Evolutionary conservation across 306 rosid genomes (phyloP).

Genomic region (Hippophae gyantsensis): DNA sequence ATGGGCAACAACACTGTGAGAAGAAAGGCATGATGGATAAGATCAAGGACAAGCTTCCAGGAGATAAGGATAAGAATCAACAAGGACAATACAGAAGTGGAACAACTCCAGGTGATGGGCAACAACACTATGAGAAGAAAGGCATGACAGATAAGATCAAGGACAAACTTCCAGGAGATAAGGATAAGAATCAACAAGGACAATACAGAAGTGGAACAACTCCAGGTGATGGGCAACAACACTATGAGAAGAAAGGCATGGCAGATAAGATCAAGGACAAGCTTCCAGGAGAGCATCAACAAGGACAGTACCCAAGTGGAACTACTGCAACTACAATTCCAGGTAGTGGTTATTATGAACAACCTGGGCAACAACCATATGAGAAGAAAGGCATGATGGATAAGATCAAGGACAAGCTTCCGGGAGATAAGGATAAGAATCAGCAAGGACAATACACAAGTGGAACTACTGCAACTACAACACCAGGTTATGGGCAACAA

Average conservation of each 20-base stretch:
- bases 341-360: not conserved
- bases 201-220: not conserved
- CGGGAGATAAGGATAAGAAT: too few relatives aligned
- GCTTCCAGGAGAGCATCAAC: slow-evolving; percentile 19
- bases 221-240: slow-evolving; percentile 37
- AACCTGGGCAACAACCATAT: not conserved
- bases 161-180: not conserved
- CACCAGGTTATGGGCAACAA: slow-evolving; percentile 1
- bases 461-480: not conserved
- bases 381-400: not conserved
- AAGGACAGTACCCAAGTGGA: not conserved
- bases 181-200: not conserved
- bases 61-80: not conserved
- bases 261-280: slow-evolving; percentile 28
- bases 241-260: slow-evolving; percentile 43
- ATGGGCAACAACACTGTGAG: not conserved
- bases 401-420: not conserved
- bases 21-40: slow-evolving; percentile 1
- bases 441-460: too few relatives aligned
- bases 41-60: slow-evolving; percentile 5
- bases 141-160: not conserved
- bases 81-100: not conserved
- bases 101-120: slow-evolving; percentile 1
- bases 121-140: slow-evolving; percentile 2
- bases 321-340: slow-evolving; percentile 17